Conservation (phyloP, 176 grass and related monocot genomes). For the Musa itinerans region DNA sequence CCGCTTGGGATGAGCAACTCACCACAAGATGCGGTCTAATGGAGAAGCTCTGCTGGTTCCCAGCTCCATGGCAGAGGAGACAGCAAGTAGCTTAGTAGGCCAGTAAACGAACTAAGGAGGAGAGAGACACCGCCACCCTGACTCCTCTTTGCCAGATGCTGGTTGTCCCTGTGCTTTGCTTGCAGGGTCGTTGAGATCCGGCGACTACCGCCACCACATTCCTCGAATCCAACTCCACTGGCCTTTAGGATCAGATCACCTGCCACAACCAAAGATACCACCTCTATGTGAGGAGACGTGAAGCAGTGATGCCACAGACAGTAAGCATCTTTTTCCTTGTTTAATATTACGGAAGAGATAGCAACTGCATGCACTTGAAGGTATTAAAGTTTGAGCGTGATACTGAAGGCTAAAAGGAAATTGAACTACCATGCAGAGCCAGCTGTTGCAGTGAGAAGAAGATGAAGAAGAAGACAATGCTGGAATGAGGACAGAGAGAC, state of each 20-base stretch:
- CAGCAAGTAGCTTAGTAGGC: neutral
- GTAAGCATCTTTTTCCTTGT: slow-evolving; percentile 33
- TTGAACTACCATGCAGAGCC: neutral
- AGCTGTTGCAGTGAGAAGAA: neutral
- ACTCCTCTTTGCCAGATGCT: slow-evolving; percentile 11
- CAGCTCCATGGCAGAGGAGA: slow-evolving; percentile 1
- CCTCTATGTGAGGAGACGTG: slow-evolving; percentile 13
- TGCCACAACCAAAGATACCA: slow-evolving; percentile 46
- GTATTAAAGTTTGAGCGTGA: neutral
- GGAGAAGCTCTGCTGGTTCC: slow-evolving; percentile 4
- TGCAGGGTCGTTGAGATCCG: slow-evolving; percentile 41
- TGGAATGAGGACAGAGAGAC: neutral
- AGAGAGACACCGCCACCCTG: neutral
- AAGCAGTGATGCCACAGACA: slow-evolving; percentile 34
- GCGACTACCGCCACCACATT: slow-evolving; percentile 56
- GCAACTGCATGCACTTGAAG: slow-evolving; percentile 20
- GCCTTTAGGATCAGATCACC: slow-evolving; percentile 18
- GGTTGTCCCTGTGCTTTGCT: slow-evolving; percentile 29
- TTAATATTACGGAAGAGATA: slow-evolving; percentile 32
- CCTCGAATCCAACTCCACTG: slow-evolving; percentile 27
- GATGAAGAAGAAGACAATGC: neutral
- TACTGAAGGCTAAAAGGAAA: neutral
- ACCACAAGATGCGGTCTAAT: slow-evolving; percentile 33
- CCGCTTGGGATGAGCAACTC: neutral
- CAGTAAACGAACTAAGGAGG: slow-evolving; percentile 11